phyloP scores from a whole-genome alignment of 2,329 filamentous ascomycete genomes.

The Alternaria solani region DNA sequence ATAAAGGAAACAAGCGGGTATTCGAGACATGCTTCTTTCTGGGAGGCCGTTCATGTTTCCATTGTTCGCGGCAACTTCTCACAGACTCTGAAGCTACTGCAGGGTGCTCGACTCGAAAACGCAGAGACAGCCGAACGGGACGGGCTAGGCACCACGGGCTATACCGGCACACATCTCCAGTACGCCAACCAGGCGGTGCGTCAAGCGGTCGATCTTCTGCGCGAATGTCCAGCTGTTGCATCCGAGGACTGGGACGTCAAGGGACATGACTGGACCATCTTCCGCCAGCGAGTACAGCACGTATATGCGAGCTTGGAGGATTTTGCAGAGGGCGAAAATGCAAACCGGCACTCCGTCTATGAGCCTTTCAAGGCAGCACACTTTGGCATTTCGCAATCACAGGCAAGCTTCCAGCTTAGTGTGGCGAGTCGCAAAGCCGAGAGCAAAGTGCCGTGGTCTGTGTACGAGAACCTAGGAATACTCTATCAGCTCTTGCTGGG shows the following conservation, averaged over 20 bases:
- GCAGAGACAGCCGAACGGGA: constrained; percentile 72
- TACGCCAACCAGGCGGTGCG: constrained; percentile 78
- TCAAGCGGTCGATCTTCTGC: constrained; percentile 73
- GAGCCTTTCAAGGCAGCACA: constrained; percentile 55
- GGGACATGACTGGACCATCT: constrained; percentile 82
- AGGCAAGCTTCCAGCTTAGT: constrained; percentile 68
- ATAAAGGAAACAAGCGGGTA: constrained; percentile 73
- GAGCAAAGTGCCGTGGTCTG: constrained; percentile 85
- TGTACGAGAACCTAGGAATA: constrained; percentile 84
- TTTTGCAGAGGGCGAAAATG: constrained; percentile 78
- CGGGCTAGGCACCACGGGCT: constrained; percentile 70
- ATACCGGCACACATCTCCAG: constrained; percentile 76
- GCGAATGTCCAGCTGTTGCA: constrained; percentile 73
- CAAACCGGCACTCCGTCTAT: constrained; percentile 54
- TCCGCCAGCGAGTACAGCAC: constrained; percentile 76
- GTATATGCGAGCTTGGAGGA: constrained; percentile 75
- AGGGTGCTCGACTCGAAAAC: constrained; percentile 78
- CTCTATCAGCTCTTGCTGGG: constrained; percentile 85
- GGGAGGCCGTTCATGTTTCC: constrained; percentile 77
- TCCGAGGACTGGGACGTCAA: constrained; percentile 82
- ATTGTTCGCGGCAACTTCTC: constrained; percentile 77
- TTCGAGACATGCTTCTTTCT: constrained; percentile 79
- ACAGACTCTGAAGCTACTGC: constrained; percentile 72
- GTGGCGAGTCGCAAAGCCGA: constrained; percentile 77
- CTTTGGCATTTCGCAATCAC: constrained; percentile 54